Conservation (phyloP, 371 early-diverging fungal species). For the Cokeromyces recurvatus region DNA sequence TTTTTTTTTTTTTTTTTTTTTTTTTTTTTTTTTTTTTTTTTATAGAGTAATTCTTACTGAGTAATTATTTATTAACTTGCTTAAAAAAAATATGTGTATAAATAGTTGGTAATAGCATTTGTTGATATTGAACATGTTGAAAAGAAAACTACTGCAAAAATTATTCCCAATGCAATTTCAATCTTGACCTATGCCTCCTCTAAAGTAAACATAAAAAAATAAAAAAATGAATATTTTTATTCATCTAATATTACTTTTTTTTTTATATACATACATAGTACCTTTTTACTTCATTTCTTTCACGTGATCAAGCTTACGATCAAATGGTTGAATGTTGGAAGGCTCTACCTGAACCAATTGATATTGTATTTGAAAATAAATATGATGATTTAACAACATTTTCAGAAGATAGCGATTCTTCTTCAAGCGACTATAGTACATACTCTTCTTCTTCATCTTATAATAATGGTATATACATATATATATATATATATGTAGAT, state of each 20-base stretch:
- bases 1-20: background rate
- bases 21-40: background rate
- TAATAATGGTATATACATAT: too few relatives aligned
- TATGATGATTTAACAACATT: background rate
- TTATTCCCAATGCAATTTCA: conserved; percentile 85
- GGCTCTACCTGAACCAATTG: conserved; percentile 13
- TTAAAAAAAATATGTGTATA: too few relatives aligned
- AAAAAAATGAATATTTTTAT: too few relatives aligned
- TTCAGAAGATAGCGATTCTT: background rate
- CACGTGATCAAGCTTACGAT: conserved; percentile 74
- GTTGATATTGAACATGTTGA: conserved; percentile 81
- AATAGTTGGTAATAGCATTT: conserved; percentile 77
- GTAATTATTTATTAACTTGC: background rate
- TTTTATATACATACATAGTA: conserved; percentile 8
- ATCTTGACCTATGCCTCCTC: conserved; percentile 70
- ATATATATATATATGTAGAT: background rate
- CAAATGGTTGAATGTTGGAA: conserved; percentile 72
- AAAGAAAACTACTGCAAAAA: conserved; percentile 71
- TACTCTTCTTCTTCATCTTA: conserved; percentile 6
- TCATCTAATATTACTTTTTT: too few relatives aligned
- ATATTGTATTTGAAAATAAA: conserved; percentile 11
- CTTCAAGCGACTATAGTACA: background rate
- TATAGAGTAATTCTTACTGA: too few relatives aligned
- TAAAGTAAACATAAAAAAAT: conserved; percentile 48
- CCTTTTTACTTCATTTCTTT: conserved; percentile 79